phyloP scores from a whole-genome alignment of 345 rosid species.

The Brassica cretica region DNA sequence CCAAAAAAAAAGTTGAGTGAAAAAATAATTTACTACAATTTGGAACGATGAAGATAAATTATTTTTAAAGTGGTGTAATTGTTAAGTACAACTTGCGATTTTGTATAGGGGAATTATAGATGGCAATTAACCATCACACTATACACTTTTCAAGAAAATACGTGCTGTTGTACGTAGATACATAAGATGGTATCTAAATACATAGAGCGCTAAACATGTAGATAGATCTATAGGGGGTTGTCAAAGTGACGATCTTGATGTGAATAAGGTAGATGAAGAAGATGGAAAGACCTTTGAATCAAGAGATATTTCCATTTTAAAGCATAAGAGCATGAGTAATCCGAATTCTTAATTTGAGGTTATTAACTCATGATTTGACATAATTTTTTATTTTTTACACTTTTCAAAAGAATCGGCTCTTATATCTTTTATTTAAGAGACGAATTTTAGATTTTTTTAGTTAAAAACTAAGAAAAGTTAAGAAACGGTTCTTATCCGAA shows the following conservation, averaged over 20 bases:
- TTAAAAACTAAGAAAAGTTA: no score
- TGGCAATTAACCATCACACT: neutral
- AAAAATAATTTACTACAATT: neutral
- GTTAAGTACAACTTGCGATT: neutral
- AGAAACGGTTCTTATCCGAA: no score
- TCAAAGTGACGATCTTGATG: slow-evolving; percentile 22
- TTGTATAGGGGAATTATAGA: neutral
- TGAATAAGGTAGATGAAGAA: slow-evolving; percentile 21
- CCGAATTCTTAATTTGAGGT: no score
- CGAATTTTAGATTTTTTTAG: no score
- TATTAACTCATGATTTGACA: no score
- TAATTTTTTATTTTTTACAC: no score
- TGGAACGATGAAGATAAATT: neutral
- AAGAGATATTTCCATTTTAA: slow-evolving; percentile 27
- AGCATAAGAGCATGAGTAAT: neutral
- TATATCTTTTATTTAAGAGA: no score
- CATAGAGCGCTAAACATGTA: neutral
- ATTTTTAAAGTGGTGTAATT: neutral
- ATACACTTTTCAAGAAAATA: neutral
- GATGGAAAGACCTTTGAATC: slow-evolving; percentile 29
- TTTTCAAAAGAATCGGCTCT: no score
- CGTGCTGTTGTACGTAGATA: neutral
- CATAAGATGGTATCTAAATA: neutral
- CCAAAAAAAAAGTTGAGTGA: neutral
- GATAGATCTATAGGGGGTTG: neutral